Conservation (phyloP, 2,329 filamentous ascomycete species). For the Domatiomyces globalis region DNA sequence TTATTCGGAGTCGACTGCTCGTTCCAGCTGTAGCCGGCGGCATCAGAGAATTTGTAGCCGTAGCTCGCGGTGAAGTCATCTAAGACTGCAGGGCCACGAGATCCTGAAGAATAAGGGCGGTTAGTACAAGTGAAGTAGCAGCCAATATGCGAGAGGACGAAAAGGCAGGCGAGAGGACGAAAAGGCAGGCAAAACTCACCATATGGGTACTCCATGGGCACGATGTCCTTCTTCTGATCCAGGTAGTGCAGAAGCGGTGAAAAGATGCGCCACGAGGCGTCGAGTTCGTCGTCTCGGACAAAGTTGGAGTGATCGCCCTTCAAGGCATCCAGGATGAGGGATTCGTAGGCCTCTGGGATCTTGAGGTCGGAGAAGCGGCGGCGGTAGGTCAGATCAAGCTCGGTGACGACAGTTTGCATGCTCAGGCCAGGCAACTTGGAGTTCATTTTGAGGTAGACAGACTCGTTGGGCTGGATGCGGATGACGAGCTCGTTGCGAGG, state of each 20-base stretch:
- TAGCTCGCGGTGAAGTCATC: conserved; percentile 98
- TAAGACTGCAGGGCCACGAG: conserved; percentile 85
- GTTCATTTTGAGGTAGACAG: conserved; percentile 99
- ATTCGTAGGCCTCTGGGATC: conserved; percentile 98
- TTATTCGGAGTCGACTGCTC: conserved; percentile 26
- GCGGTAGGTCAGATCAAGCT: conserved; percentile 95
- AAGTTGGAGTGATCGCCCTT: conserved; percentile 99
- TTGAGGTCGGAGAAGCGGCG: conserved; percentile 97
- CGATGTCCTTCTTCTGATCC: conserved; percentile 98
- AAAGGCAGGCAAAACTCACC: conserved; percentile 44
- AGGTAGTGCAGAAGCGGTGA: conserved; percentile 94
- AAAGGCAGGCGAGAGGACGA: background rate
- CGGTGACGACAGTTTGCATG: conserved; percentile 98
- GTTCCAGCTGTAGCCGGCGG: conserved; percentile 89
- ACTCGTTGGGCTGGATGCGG: conserved; percentile 98
- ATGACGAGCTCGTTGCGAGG: conserved; percentile 98
- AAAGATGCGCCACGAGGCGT: conserved; percentile 97
- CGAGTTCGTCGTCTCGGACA: conserved; percentile 88
- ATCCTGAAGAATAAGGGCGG: conserved; percentile 44
- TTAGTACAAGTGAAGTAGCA: background rate
- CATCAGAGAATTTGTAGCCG: conserved; percentile 97
- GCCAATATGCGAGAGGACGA: background rate
- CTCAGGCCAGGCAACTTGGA: conserved; percentile 94
- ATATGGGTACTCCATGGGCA: conserved; percentile 99
- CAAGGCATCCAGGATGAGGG: conserved; percentile 86